Evolutionary conservation across 305 asterid species (phyloP), one percentile per base, ranked within the genome.

Genomic region (Withania somnifera): DNA sequence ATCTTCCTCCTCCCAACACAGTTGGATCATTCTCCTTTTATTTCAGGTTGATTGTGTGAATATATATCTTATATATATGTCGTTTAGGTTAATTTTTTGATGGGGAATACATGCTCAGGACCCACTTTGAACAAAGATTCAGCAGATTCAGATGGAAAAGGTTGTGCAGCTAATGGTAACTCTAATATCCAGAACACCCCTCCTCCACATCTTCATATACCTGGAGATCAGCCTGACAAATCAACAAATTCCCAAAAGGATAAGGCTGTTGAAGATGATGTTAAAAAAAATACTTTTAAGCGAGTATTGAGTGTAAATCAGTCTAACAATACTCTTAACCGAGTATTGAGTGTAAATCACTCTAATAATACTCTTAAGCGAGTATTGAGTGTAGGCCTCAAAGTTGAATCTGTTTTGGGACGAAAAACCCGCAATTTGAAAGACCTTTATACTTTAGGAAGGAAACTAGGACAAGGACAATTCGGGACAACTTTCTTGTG

Each of bases 81-180:
- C n/a, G 40, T 36, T 73, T 61, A 66, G 60, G 71, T 66, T 84
- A 36, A 36, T 36, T 36, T 1, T 4, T 89, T 87, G 90, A 91
- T 91, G 94, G 96, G 94, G 88, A 91, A 91, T 77, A 89, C 86
- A 52, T 88, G 93, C 20, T 87, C 83, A n/a, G 94, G 94, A 81
- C 96, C 96, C 68, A 91, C 82, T n/a, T 68, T 86, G 86, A 93
- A 91, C 85, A 84, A 81, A 86, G 58, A 79, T 75, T 75, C 76
- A 28, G 45, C 61, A 75, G 80, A 75, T 58, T 71, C 88, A 73
- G 90, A 86, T 8, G 78, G 79, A 69, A 85, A 85, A 83, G 47
- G 28, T 57, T 68, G 84, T 28, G 84, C 20, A 6, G 38, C 81
- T 53, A 17, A 4, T 5, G n/a, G n/a, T n/a, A n/a, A n/a, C n/a